Percentiles rank a stretch among this genome's conserved stretches.
Evolutionary conservation across 768 basidiomycete genomes (phyloP).

Genomic region (Pulveroboletus sp.): DNA sequence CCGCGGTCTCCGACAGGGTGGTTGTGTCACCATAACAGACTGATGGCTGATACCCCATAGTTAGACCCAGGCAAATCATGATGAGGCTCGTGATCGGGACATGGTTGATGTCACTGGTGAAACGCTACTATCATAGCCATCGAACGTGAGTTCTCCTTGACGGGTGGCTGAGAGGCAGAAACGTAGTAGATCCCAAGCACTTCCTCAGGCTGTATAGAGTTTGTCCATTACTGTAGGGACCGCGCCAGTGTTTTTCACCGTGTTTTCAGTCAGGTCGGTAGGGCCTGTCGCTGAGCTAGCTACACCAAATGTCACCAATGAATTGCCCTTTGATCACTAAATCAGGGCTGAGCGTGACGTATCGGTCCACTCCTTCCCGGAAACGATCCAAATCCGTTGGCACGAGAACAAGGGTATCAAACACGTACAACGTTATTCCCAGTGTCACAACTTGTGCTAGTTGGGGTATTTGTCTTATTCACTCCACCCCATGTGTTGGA

Average conservation of each 20-base stretch:
- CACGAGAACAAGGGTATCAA: too few relatives aligned
- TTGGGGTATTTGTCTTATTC: neutral
- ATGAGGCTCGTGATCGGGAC: constrained; percentile 18
- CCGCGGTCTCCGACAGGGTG: constrained; percentile 22
- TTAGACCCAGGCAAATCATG: constrained; percentile 9
- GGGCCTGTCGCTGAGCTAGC: neutral
- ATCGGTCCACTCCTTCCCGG: constrained; percentile 2
- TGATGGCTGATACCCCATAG: constrained; percentile 30
- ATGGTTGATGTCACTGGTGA: too few relatives aligned
- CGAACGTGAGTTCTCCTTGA: constrained; percentile 26
- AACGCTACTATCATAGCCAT: constrained; percentile 15
- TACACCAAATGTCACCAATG: constrained; percentile 1
- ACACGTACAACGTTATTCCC: constrained; percentile 14
- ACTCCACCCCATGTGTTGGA: too few relatives aligned
- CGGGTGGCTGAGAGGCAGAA: constrained; percentile 17
- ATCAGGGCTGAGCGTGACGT: neutral
- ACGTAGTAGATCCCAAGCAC: constrained; percentile 32
- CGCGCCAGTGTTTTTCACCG: neutral
- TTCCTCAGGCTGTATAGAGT: constrained; percentile 25
- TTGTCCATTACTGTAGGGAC: constrained; percentile 36
- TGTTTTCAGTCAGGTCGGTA: neutral
- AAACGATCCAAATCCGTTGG: constrained; percentile 1
- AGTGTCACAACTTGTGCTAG: constrained; percentile 10
- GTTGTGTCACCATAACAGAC: constrained; percentile 18
- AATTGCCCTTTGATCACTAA: neutral